Evolutionary conservation across 495 filamentous ascomycete genomes (phyloP), one percentile per base, ranked within the genome.

Genomic region (Thozetella sp.): DNA sequence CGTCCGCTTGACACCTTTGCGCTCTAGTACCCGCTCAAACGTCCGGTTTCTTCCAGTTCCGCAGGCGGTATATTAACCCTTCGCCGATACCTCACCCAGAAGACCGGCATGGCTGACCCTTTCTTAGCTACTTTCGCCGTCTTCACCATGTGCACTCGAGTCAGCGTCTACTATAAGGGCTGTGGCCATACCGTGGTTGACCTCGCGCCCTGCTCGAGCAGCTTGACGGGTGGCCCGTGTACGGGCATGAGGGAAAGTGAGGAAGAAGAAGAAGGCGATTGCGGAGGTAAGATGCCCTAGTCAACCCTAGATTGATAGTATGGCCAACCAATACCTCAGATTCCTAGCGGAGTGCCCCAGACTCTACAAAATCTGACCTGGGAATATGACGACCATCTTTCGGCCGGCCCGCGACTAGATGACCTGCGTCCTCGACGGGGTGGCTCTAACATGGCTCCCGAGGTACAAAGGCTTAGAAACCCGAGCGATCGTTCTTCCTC

Each of bases 251-350:
- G 3, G 10, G 43, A 48, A 10, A n/a, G 12, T 4, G n/a, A 48
- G 11, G 11, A 48, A n/a, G 43, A 48, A 20, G 43, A 48, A 20
- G 43, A 48, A 3, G 43, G 43, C 12, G 6, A 10, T n/a, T 48
- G 43, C 20, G 43, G 43, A 48, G 43, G 43, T 48, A 48, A 48
- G 43, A 48, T 15, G 11, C 20, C 43, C n/a, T 48, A 10, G n/a
- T 20, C n/a, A 4, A 48, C 20, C 43, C 43, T 48, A 48, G 43
- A 11, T 48, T 48, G 43, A 48, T 48, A 37, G 43, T 48, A 48
- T 48, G n/a, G 43, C 43, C 43, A 48, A 48, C 43, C 43, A 48
- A 48, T 48, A 48, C 43, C 20, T n/a, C n/a, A 48, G 43, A 48
- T 10, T 48, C 11, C n/a, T 48, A 48, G 43, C 12, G 9, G 11